A percentile compares a stretch with the other conserved stretches of the same genome.
These are phyloP conservation scores for Acer negundo DNA, from an alignment of 345 rosid genomes.

Conservation along the genomic window DNA sequence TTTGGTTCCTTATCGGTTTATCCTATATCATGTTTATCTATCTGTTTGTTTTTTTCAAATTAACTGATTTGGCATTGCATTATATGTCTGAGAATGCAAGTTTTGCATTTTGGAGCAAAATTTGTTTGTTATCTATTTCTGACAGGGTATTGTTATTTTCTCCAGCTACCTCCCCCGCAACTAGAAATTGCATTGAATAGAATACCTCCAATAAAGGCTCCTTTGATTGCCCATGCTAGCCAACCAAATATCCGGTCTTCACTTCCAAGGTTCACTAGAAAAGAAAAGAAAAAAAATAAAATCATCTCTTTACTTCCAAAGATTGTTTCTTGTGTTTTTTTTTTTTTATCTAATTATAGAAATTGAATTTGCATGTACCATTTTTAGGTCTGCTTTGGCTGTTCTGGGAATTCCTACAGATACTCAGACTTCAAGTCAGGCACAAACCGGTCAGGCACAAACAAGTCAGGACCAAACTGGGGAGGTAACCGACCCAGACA, in stretches of 20 bases:
- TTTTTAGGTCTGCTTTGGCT: slow-evolving; percentile 65
- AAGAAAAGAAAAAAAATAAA: background rate
- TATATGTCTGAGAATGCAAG: background rate
- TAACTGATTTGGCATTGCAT: background rate
- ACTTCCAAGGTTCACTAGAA: slow-evolving; percentile 67
- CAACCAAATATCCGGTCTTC: slow-evolving; percentile 71
- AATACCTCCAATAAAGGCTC: slow-evolving; percentile 66
- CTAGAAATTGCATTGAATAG: slow-evolving; percentile 85
- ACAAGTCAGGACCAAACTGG: slow-evolving; percentile 52
- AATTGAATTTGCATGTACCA: slow-evolving; percentile 20
- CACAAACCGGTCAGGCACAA: slow-evolving; percentile 52
- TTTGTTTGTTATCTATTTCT: slow-evolving; percentile 11
- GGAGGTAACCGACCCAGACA: slow-evolving; percentile 55
- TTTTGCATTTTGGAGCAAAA: background rate
- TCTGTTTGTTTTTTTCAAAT: background rate
- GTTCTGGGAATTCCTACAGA: slow-evolving; percentile 81
- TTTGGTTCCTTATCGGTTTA: background rate
- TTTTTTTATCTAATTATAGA: slow-evolving; percentile 14
- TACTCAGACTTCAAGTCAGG: slow-evolving; percentile 58
- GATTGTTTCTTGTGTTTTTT: background rate
- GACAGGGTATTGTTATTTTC: slow-evolving; percentile 13
- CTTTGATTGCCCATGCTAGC: slow-evolving; percentile 82
- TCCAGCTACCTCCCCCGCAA: slow-evolving; percentile 92
- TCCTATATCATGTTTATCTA: background rate
- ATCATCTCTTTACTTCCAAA: background rate